Conservation (phyloP, 2,329 filamentous ascomycete species). For the Trichoderma polysporum region DNA sequence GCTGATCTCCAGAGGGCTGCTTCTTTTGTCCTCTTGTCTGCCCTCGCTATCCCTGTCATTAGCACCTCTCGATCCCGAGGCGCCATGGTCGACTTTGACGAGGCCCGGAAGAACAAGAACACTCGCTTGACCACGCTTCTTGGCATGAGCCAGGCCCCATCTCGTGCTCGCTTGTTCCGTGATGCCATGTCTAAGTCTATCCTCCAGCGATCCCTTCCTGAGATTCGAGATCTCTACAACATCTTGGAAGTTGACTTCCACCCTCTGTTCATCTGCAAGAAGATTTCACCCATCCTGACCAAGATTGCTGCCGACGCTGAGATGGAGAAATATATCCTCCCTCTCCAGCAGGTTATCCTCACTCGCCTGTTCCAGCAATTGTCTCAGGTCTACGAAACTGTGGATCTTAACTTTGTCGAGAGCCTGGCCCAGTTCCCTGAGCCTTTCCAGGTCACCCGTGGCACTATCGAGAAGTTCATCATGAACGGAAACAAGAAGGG, state of each 20-base stretch:
- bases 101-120: constrained; percentile 98
- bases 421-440: constrained; percentile 94
- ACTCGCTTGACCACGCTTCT: constrained; percentile 93
- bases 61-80: constrained; percentile 96
- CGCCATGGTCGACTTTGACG: constrained; percentile 93
- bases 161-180: constrained; percentile 87
- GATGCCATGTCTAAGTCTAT: constrained; percentile 94
- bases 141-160: constrained; percentile 87
- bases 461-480: constrained; percentile 99
- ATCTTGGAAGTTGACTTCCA: constrained; percentile 99
- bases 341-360: constrained; percentile 96
- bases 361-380: constrained; percentile 98
- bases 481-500: constrained; percentile 99
- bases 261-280: constrained; percentile 96
- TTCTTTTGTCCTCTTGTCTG: constrained; percentile 92
- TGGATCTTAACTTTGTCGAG: constrained; percentile 90
- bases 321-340: constrained; percentile 95
- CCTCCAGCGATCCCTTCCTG: constrained; percentile 85
- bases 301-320: constrained; percentile 92
- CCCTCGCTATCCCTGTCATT: constrained; percentile 97
- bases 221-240: constrained; percentile 97
- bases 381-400: constrained; percentile 97
- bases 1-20: constrained; percentile 90
- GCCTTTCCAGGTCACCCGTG: constrained; percentile 86
- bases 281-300: constrained; percentile 92